Conservation (phyloP, 768 basidiomycete species). For the Albatrellus ellisii region DNA sequence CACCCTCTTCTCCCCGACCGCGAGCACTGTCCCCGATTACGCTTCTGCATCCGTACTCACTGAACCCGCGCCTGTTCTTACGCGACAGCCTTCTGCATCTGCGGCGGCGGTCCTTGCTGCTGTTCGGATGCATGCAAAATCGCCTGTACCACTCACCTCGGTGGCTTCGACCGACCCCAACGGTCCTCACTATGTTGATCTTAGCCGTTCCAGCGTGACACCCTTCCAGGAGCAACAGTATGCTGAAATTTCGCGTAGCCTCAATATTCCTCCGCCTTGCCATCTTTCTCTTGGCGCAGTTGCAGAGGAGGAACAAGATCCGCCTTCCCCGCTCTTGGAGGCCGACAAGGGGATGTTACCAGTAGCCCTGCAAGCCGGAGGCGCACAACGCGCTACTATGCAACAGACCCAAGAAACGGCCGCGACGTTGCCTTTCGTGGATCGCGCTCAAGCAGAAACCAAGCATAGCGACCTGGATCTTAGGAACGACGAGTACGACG, state of each 20-base stretch:
- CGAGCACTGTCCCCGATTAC: slow-evolving; percentile 13
- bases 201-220: slow-evolving; percentile 55
- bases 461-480: slow-evolving; percentile 16
- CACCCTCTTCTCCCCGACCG: slow-evolving; percentile 22
- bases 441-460: slow-evolving; percentile 4
- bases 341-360: slow-evolving; percentile 1
- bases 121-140: slow-evolving; percentile 14
- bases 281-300: slow-evolving; percentile 14
- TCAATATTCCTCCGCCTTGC: slow-evolving; percentile 24
- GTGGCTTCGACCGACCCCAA: background rate
- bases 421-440: slow-evolving; percentile 20
- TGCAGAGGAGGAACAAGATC: slow-evolving; percentile 15
- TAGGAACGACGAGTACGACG: slow-evolving; percentile 16
- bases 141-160: slow-evolving; percentile 3
- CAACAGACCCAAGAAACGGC: slow-evolving; percentile 5
- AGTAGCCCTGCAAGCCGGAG: background rate
- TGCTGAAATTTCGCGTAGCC: slow-evolving; percentile 47
- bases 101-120: slow-evolving; percentile 11
- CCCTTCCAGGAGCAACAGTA: slow-evolving; percentile 71
- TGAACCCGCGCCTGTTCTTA: slow-evolving; percentile 6
- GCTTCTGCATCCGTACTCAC: background rate
- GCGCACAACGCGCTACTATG: background rate
- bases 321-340: slow-evolving; percentile 1
- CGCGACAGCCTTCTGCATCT: slow-evolving; percentile 10
- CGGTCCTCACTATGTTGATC: slow-evolving; percentile 43